Conservation (phyloP, 176 grass and related monocot species). For the Ensete ventricosum region DNA sequence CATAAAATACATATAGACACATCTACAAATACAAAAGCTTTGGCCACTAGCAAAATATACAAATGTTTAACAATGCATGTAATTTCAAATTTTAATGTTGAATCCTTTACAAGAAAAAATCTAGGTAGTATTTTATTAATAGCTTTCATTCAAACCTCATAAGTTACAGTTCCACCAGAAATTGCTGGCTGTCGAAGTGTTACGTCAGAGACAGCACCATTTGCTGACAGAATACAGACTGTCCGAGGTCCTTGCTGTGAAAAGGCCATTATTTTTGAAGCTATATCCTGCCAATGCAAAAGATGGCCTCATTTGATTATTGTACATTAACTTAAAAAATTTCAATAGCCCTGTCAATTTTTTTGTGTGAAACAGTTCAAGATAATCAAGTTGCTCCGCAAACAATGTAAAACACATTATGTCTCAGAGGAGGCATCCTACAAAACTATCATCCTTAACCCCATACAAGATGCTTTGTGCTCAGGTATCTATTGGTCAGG, state of each 20-base stretch:
- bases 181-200: constrained; percentile 91
- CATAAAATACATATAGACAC: background rate
- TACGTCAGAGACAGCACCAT: constrained; percentile 94
- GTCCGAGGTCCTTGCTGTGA: constrained; percentile 97
- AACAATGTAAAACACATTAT: too few relatives aligned
- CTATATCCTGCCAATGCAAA: constrained; percentile 60
- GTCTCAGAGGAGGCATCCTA: too few relatives aligned
- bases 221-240: constrained; percentile 95
- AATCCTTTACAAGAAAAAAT: background rate
- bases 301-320: background rate
- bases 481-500: too few relatives aligned
- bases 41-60: background rate
- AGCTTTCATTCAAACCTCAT: constrained; percentile 43
- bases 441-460: too few relatives aligned
- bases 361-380: too few relatives aligned
- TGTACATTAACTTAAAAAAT: too few relatives aligned
- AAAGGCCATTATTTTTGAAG: constrained; percentile 99
- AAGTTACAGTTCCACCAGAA: constrained; percentile 93
- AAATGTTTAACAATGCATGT: background rate
- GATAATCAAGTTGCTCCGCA: too few relatives aligned
- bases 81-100: background rate
- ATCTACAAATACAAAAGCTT: background rate
- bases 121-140: too few relatives aligned
- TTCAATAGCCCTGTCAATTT: too few relatives aligned
- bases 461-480: too few relatives aligned